Percentiles rank a stretch among this genome's conserved stretches.
Conservation (phyloP, 2,329 filamentous ascomycete species). For the Plectosphaerella cucumerina region DNA sequence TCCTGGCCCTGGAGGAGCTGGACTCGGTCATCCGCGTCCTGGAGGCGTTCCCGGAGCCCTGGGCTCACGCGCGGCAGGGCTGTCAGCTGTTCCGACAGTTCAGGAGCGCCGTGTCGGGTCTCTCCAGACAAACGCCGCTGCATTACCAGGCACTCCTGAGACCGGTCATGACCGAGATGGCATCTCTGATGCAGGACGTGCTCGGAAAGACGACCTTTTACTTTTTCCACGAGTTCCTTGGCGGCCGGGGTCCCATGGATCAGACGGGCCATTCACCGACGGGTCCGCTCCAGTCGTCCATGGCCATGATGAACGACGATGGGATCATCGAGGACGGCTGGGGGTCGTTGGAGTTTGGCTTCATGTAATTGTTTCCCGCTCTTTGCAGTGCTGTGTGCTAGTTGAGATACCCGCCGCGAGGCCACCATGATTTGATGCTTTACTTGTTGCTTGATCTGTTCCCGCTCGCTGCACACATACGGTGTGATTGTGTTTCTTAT, state of each 20-base stretch:
- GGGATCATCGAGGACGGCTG: conserved; percentile 10
- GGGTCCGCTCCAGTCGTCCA: conserved; percentile 8
- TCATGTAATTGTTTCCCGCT: conserved; percentile 3
- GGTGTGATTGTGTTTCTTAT: too few relatives aligned
- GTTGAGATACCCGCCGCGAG: too few relatives aligned
- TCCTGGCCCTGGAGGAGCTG: conserved; percentile 29
- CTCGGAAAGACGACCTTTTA: conserved; percentile 27
- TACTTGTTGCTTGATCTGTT: too few relatives aligned
- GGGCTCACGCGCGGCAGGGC: conserved; percentile 28
- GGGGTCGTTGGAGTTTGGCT: conserved; percentile 10
- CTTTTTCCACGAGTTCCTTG: conserved; percentile 13
- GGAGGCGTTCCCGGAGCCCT: conserved; percentile 31
- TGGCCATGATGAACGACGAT: conserved; percentile 4
- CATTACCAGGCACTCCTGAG: conserved; percentile 14
- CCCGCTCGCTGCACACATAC: too few relatives aligned
- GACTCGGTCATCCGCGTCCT: conserved; percentile 27
- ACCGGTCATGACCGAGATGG: conserved; percentile 16
- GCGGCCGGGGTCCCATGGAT: conserved; percentile 7
- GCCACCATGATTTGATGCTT: too few relatives aligned
- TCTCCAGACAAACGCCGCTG: conserved; percentile 13
- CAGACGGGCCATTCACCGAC: conserved; percentile 9
- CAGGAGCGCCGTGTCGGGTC: conserved; percentile 14
- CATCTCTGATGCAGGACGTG: conserved; percentile 24
- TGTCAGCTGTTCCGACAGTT: conserved; percentile 28
- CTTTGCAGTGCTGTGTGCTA: too few relatives aligned